Evolutionary conservation across 2,329 filamentous ascomycete species (phyloP).

Genomic region (Stachybotrys echinatus): DNA sequence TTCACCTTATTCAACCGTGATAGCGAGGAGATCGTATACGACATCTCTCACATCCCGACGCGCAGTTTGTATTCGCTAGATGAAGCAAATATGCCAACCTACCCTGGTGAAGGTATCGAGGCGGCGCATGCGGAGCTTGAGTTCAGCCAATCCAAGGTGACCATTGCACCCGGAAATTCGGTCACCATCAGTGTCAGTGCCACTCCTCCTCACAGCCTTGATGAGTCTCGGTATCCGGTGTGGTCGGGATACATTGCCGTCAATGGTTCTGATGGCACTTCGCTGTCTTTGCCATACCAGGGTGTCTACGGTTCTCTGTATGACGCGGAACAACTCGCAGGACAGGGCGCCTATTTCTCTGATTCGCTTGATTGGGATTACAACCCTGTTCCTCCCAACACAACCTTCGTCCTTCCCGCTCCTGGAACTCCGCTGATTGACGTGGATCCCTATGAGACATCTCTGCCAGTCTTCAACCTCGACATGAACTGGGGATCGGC

Average conservation of each 20-base stretch:
- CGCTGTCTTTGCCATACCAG: conserved; percentile 31
- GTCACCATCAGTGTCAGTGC: conserved; percentile 23
- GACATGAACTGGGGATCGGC: neutral
- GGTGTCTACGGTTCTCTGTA: conserved; percentile 21
- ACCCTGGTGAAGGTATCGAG: conserved; percentile 25
- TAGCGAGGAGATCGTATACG: conserved; percentile 37
- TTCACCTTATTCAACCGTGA: conserved; percentile 48
- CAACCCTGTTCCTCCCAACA: neutral
- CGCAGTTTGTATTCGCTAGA: conserved; percentile 40
- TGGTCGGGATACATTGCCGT: conserved; percentile 36
- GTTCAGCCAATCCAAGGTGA: conserved; percentile 30
- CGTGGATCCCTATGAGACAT: neutral
- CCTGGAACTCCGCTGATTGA: neutral
- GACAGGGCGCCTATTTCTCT: neutral
- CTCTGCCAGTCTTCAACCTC: neutral
- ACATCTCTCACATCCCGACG: conserved; percentile 36
- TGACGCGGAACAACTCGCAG: neutral
- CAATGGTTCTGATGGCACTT: conserved; percentile 25
- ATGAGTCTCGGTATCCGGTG: conserved; percentile 25
- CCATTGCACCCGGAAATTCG: conserved; percentile 17
- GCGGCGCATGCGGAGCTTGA: conserved; percentile 17
- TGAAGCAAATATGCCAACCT: conserved; percentile 21
- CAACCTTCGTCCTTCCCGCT: neutral
- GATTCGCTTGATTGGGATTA: neutral
- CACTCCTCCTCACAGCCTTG: conserved; percentile 19